Evolutionary conservation across 2,329 filamentous ascomycete genomes (phyloP).

Genomic region (Exophiala alcalophila): DNA sequence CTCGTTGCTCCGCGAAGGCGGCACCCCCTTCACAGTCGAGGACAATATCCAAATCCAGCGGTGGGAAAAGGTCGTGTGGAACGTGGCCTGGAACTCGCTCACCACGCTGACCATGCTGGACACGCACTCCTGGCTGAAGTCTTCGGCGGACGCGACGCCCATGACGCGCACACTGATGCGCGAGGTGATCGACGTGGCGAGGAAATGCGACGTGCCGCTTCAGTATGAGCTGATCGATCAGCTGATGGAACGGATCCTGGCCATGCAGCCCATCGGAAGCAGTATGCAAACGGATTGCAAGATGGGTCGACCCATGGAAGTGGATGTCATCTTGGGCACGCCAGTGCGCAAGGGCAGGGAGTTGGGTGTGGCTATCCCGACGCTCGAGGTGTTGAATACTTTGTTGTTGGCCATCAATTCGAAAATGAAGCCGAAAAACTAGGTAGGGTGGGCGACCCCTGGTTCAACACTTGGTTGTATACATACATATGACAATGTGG

Average conservation of each 20-base stretch:
- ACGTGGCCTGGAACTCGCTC: constrained; percentile 42
- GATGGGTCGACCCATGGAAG: constrained; percentile 43
- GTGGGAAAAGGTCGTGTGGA: constrained; percentile 46
- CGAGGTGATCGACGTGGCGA: constrained; percentile 44
- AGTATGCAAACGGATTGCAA: constrained; percentile 48
- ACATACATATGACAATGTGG: too few relatives aligned
- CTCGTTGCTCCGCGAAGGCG: constrained; percentile 41
- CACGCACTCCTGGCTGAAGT: constrained; percentile 43
- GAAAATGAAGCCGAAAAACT: constrained; percentile 20
- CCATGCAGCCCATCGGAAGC: constrained; percentile 41
- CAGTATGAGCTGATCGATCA: constrained; percentile 39
- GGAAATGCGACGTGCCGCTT: constrained; percentile 40
- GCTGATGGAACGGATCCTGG: constrained; percentile 40
- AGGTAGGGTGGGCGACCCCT: too few relatives aligned
- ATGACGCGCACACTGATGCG: constrained; percentile 43
- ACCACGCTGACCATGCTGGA: constrained; percentile 45
- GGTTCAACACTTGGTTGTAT: too few relatives aligned
- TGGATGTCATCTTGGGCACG: constrained; percentile 48
- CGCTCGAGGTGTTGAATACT: constrained; percentile 40
- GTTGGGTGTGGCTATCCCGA: constrained; percentile 40
- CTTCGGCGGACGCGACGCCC: constrained; percentile 39
- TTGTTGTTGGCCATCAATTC: constrained; percentile 26
- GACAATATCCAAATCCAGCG: constrained; percentile 39
- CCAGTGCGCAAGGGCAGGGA: constrained; percentile 42
- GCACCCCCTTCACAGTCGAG: constrained; percentile 39